Percentiles rank a stretch among this genome's conserved stretches.
These are phyloP conservation scores for Brassica incana DNA, from an alignment of 345 rosid genomes.

Conservation along the genomic window DNA sequence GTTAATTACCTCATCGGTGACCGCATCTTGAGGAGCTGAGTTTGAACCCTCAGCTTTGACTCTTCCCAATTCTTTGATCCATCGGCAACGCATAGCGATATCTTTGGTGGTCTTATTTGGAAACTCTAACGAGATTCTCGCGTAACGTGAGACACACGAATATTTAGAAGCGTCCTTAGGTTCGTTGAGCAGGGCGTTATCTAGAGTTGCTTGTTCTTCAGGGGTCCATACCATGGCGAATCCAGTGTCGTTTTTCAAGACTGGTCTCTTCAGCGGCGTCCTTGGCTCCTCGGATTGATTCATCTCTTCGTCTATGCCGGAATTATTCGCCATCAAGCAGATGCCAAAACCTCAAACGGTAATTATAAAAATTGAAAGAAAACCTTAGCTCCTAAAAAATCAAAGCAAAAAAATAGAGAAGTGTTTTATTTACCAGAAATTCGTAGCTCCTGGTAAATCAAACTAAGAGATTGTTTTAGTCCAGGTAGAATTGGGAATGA, in stretches of 20 bases:
- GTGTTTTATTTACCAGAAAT: no score
- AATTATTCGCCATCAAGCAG: no score
- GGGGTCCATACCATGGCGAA: background rate
- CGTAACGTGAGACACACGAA: constrained; percentile 45
- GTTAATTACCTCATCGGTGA: constrained; percentile 51
- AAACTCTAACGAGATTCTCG: constrained; percentile 58
- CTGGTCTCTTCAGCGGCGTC: background rate
- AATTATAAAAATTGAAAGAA: no score
- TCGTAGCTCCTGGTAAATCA: background rate
- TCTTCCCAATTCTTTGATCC: constrained; percentile 56
- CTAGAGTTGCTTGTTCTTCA: background rate
- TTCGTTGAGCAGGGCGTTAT: background rate
- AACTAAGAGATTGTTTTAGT: background rate
- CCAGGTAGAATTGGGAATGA: background rate
- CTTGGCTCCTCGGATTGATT: background rate
- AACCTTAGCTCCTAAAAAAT: no score
- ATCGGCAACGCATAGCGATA: constrained; percentile 72
- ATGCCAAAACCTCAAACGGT: no score
- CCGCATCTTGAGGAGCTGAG: background rate
- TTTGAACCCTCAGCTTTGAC: constrained; percentile 44
- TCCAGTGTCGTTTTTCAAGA: background rate
- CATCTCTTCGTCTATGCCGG: background rate
- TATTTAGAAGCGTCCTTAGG: constrained; percentile 25
- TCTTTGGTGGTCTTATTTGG: constrained; percentile 61
- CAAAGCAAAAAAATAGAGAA: no score